phyloP scores from a whole-genome alignment of 805 yeast species.

The Suhomyces pyralidae region DNA sequence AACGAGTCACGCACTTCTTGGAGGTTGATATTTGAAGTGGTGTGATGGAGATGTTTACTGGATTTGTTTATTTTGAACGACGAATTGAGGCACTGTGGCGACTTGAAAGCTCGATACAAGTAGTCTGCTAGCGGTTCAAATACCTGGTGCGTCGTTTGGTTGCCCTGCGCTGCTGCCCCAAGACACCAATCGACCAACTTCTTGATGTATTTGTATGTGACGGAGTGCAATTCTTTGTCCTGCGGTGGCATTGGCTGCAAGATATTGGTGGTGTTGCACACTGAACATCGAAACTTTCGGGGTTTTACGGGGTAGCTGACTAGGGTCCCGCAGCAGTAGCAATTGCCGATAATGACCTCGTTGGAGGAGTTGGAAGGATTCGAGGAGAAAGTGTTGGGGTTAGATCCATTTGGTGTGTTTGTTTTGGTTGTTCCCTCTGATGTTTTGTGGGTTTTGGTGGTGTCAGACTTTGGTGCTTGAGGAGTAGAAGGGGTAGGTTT shows the following conservation, averaged over 20 bases:
- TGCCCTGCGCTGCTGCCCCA: conserved; percentile 10
- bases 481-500: neutral
- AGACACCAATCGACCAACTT: conserved; percentile 34
- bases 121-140: conserved; percentile 52
- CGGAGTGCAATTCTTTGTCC: neutral
- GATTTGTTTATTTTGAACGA: conserved; percentile 47
- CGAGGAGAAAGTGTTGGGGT: neutral
- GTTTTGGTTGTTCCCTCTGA: too few species aligned
- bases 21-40: conserved; percentile 49
- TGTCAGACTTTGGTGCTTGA: neutral
- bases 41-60: conserved; percentile 34
- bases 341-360: conserved; percentile 20
- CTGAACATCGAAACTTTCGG: conserved; percentile 54
- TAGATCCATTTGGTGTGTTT: neutral
- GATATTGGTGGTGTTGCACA: conserved; percentile 53
- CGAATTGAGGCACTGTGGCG: conserved; percentile 44
- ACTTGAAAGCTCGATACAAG: conserved; percentile 47
- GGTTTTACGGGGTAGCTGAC: conserved; percentile 27
- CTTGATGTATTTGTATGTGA: conserved; percentile 33
- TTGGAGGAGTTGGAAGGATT: neutral
- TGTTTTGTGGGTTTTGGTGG: neutral
- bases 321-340: conserved; percentile 39
- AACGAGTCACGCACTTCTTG: conserved; percentile 48
- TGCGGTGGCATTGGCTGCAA: conserved; percentile 11
- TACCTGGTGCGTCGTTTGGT: conserved; percentile 26